phyloP scores from a whole-genome alignment of 2,329 filamentous ascomycete genomes.

The Colletotrichum sansevieriae region DNA sequence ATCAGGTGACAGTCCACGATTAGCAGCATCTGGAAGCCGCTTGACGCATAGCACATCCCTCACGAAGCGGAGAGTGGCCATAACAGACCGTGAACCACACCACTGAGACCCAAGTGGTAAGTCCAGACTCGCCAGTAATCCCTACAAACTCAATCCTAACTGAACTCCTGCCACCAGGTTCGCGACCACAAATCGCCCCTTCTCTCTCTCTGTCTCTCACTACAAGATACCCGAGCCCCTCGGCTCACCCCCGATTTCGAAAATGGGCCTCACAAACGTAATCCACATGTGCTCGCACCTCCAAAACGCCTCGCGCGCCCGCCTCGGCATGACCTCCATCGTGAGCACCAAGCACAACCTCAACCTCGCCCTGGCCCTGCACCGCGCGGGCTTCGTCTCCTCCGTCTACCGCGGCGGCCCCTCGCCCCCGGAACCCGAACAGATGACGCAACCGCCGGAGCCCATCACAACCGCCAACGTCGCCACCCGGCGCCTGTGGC shows the following conservation, averaged over 20 bases:
- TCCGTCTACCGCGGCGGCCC: conserved; percentile 80
- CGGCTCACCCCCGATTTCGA: background rate
- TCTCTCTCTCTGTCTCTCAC: no score
- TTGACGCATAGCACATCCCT: conserved; percentile 22
- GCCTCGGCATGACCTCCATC: conserved; percentile 86
- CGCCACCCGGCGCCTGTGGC: conserved; percentile 82
- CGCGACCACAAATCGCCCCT: background rate
- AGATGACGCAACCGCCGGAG: conserved; percentile 64
- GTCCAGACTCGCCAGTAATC: background rate
- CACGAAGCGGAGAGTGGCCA: background rate
- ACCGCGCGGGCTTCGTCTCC: conserved; percentile 85
- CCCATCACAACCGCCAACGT: conserved; percentile 78
- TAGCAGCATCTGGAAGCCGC: conserved; percentile 11
- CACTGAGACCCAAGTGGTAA: conserved; percentile 6
- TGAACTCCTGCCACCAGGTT: background rate
- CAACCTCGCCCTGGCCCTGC: conserved; percentile 79
- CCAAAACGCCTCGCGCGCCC: conserved; percentile 88
- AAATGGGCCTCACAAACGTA: conserved; percentile 73
- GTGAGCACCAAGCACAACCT: conserved; percentile 86
- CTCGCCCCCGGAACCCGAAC: conserved; percentile 62
- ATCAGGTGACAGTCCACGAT: conserved; percentile 21
- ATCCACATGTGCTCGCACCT: conserved; percentile 89
- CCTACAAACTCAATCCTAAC: background rate
- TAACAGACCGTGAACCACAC: background rate
- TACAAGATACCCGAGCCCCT: conserved; percentile 21